Conservation (phyloP, 768 basidiomycete genomes). For the Cystofilobasidium capitatum region DNA sequence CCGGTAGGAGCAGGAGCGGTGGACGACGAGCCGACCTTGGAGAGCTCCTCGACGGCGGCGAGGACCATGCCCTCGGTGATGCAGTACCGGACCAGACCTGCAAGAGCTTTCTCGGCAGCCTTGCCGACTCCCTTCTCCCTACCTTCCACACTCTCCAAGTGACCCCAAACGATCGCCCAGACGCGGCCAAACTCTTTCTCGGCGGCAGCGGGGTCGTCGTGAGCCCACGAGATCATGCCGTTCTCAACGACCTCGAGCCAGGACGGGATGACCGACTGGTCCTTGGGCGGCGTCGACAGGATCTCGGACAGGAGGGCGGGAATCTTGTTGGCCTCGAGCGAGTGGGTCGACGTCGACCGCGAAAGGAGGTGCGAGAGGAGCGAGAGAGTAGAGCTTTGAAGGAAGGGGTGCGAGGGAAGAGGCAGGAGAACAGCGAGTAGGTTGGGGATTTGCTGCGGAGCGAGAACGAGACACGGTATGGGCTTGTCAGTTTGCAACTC, state of each 20-base stretch:
- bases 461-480: background rate
- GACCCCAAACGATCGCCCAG: slow-evolving; percentile 61
- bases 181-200: slow-evolving; percentile 52
- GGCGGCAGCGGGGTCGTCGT: slow-evolving; percentile 47
- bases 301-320: slow-evolving; percentile 56
- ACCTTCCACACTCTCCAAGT: slow-evolving; percentile 18
- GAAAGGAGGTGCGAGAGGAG: slow-evolving; percentile 71
- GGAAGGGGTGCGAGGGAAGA: slow-evolving; percentile 68
- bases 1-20: background rate
- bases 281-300: slow-evolving; percentile 60
- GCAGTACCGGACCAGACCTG: slow-evolving; percentile 52
- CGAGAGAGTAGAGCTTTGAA: slow-evolving; percentile 78
- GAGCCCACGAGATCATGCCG: slow-evolving; percentile 57
- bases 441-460: slow-evolving; percentile 56
- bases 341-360: slow-evolving; percentile 32
- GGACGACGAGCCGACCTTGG: slow-evolving; percentile 4
- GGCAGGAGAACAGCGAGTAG: slow-evolving; percentile 64
- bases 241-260: slow-evolving; percentile 72
- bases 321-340: slow-evolving; percentile 36
- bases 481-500: background rate
- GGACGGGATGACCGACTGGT: slow-evolving; percentile 56
- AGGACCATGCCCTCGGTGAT: slow-evolving; percentile 57
- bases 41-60: slow-evolving; percentile 32
- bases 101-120: slow-evolving; percentile 36
- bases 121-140: slow-evolving; percentile 32